Base-by-base conservation (phyloP, 257 asterid species). In the Solanum neorickii region DNA sequence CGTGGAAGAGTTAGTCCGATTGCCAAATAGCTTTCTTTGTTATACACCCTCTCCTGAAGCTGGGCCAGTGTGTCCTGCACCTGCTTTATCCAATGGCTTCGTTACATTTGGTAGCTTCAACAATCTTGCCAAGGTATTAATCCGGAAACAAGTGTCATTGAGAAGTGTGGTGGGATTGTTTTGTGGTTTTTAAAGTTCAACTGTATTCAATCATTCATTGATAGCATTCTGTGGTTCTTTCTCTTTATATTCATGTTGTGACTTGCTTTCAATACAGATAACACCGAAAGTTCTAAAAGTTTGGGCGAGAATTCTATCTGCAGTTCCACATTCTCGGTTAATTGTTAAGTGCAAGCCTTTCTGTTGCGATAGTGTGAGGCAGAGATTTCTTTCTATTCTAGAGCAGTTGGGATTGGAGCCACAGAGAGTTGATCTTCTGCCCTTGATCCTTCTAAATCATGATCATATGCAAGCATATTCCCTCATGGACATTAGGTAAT, bases 391-490 rank as follows among this genome's bases (percentile, higher is more conserved):
- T 87, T 86, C 94, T 27, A 90, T 93, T n/a, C 90, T 97, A 82
- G 99, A 96, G 94, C 94, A 96, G 92, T 86, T 97, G 94, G 99
- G 99, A 31, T 86, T 97, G 97, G 99, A 97, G 87, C 88, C 99
- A 6, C 93, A 92, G 84, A 98, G 99, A 35, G 98, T 97, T 88
- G 99, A 97, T 92, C 98, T 97, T 87, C 91, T 97, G 90, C 99
- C 99, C 87, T 93, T 97, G 84, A 97, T 97, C 88, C 98, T 97
- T 88, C 96, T 97, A 90, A 97, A 97, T 92, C 99, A 97, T 86
- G 99, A 97, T 88, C 99, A 97, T 90, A 97, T 97, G 99, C 99
- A 97, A 92, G 94, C 99, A 39, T 97, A 97, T 90, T 93, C 99
- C 87, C 94, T 97, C 85, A 97, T 97, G 99, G 99, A 97, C 94